These are phyloP conservation scores for Phytophthora foliorum DNA, from an alignment of 352 stramenopile species.

Conservation along the genomic window DNA sequence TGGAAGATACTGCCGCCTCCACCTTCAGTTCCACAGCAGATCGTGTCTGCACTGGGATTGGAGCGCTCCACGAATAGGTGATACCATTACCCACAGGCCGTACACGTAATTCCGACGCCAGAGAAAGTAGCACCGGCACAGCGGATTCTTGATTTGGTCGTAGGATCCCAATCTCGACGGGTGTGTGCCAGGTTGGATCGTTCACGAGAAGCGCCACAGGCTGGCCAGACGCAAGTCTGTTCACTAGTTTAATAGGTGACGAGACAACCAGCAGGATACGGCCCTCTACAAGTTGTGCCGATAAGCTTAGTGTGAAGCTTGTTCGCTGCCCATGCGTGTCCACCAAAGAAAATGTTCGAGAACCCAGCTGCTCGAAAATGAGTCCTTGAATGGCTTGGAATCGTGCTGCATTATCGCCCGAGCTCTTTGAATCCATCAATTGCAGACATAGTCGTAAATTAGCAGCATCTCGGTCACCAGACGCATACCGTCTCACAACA, in stretches of 20 bases:
- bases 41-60: conserved; percentile 79
- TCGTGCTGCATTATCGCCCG: conserved; percentile 11
- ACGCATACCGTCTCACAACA: conserved; percentile 79
- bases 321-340: conserved; percentile 61
- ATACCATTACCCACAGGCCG: conserved; percentile 51
- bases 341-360: conserved; percentile 70
- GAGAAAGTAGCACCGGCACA: conserved; percentile 73
- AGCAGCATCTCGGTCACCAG: conserved; percentile 56
- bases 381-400: conserved; percentile 86
- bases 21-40: conserved; percentile 70
- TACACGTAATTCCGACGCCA: conserved; percentile 76
- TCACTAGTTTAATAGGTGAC: conserved; percentile 84
- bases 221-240: conserved; percentile 61
- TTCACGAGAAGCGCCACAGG: conserved; percentile 84
- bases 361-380: conserved; percentile 82
- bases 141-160: conserved; percentile 67
- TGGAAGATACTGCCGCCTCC: conserved; percentile 55
- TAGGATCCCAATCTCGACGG: conserved; percentile 78
- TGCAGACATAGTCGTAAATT: conserved; percentile 74
- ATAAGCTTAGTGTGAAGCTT: conserved; percentile 69
- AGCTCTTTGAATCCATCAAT: conserved; percentile 51
- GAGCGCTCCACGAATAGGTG: conserved; percentile 75
- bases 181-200: conserved; percentile 76
- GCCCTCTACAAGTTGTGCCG: conserved; percentile 77
- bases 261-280: conserved; percentile 84